Evolutionary conservation across 441 rosid species (phyloP).

Genomic region (Breynia disticha): DNA sequence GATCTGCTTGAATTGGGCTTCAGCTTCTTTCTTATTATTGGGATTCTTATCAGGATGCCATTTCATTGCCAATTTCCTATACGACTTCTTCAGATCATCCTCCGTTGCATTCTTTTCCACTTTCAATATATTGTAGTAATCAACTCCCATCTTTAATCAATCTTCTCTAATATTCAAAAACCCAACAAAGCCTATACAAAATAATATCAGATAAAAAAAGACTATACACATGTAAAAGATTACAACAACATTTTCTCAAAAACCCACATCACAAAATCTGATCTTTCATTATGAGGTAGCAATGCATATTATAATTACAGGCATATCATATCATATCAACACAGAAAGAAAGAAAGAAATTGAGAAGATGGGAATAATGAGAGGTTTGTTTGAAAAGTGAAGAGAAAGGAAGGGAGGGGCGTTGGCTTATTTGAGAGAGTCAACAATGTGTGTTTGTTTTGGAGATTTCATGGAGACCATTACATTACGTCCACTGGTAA

Average conservation of each 20-base stretch:
- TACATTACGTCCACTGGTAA: neutral
- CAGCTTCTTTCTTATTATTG: constrained; percentile 69
- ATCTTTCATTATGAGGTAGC: neutral
- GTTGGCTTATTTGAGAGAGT: no score
- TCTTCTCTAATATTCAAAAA: constrained; percentile 2
- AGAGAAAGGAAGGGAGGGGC: no score
- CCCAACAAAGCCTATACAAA: neutral
- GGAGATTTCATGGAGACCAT: neutral
- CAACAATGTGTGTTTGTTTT: neutral
- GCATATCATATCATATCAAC: no score
- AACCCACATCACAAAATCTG: constrained; percentile 9
- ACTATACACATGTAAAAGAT: neutral
- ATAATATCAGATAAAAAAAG: constrained; percentile 3
- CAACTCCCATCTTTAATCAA: constrained; percentile 49
- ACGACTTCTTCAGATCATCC: constrained; percentile 83
- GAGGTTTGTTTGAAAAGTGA: no score
- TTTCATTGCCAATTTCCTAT: constrained; percentile 76
- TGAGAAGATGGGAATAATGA: no score
- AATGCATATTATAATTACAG: no score
- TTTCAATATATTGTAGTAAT: constrained; percentile 69
- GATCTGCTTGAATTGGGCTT: constrained; percentile 86
- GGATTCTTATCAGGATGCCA: constrained; percentile 99
- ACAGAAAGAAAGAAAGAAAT: no score
- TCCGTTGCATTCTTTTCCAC: constrained; percentile 68
- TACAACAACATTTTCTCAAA: neutral